Evolutionary conservation across 148 eudicot species (phyloP).

Genomic region (Cornus florida): DNA sequence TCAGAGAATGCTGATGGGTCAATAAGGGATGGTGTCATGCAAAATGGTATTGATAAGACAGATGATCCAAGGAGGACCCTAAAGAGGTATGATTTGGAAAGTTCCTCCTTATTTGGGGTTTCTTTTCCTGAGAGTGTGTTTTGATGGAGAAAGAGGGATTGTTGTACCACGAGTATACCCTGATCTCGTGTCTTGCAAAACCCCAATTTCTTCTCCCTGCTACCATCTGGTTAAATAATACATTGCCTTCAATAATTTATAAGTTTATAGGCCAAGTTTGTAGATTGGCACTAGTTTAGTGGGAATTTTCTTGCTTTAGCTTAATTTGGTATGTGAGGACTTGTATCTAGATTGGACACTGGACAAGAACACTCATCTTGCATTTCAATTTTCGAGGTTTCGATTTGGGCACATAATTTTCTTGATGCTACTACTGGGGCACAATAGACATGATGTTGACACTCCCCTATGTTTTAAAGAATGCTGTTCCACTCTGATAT

Average conservation of each 20-base stretch:
- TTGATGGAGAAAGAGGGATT: not conserved
- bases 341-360: no score
- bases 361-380: no score
- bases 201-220: not conserved
- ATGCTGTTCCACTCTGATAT: not conserved
- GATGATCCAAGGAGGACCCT: conserved; percentile 28
- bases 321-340: no score
- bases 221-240: no score
- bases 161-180: not conserved
- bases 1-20: conserved; percentile 22
- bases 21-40: conserved; percentile 24
- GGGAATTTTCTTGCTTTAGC: no score
- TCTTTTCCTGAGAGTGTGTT: not conserved
- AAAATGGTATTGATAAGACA: conserved; percentile 17
- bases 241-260: no score
- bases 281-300: no score
- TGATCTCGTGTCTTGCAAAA: not conserved
- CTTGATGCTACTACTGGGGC: no score
- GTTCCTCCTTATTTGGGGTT: not conserved
- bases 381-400: no score
- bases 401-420: no score
- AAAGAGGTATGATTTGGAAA: conserved; percentile 29
- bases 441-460: not conserved
- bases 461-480: not conserved
- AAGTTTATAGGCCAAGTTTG: no score